phyloP scores from a whole-genome alignment of 73 alveolate genomes.

The Symbiodinium natans region DNA sequence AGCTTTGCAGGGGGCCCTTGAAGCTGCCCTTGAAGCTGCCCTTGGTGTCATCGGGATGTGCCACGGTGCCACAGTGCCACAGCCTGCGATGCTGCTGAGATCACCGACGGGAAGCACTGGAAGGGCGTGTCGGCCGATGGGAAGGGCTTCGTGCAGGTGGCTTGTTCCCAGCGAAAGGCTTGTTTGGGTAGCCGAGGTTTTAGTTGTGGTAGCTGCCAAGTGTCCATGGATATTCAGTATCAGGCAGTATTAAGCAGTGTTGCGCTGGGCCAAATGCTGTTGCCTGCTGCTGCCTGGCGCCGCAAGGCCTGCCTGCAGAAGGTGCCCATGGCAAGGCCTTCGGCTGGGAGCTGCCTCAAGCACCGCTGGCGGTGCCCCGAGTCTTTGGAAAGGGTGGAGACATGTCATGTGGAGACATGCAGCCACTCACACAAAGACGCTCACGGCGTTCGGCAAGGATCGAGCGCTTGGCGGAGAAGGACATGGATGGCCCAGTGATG shows the following conservation, averaged over 20 bases:
- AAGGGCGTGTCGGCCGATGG: constrained; percentile 85
- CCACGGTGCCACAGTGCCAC: neutral
- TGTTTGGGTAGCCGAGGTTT: too few species aligned
- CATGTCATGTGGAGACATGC: too few species aligned
- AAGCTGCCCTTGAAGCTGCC: neutral
- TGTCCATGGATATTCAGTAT: too few species aligned
- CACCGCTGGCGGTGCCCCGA: constrained; percentile 36
- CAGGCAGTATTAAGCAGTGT: too few species aligned
- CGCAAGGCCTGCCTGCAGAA: constrained; percentile 67
- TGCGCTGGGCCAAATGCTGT: too few species aligned
- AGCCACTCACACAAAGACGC: too few species aligned
- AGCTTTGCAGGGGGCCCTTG: constrained; percentile 13
- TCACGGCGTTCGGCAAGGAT: too few species aligned
- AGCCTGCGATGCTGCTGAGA: neutral
- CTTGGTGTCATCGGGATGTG: neutral
- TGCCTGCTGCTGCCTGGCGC: neutral
- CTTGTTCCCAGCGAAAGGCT: too few species aligned
- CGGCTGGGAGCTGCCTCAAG: constrained; percentile 44
- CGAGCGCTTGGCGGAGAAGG: constrained; percentile 91
- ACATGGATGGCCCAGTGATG: constrained; percentile 54
- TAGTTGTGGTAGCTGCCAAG: too few species aligned
- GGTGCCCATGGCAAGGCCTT: constrained; percentile 88
- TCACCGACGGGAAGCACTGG: constrained; percentile 92
- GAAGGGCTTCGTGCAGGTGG: constrained; percentile 71
- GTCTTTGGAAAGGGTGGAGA: too few species aligned